Evolutionary conservation across 1,284 basidiomycete species (phyloP).

Genomic region (Melanopsichium pennsylvanicum): DNA sequence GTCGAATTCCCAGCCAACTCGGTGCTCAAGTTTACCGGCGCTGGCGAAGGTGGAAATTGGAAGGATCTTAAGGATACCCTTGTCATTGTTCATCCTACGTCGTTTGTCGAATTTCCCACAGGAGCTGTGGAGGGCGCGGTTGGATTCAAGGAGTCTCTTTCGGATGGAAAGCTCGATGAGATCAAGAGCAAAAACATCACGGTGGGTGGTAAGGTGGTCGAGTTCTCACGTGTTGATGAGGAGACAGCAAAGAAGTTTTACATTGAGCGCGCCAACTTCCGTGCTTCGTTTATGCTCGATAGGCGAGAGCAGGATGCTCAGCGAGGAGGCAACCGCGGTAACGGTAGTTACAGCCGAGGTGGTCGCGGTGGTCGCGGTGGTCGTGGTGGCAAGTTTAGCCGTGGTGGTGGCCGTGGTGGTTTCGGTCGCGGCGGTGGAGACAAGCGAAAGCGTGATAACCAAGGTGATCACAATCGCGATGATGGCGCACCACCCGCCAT

Average conservation of each 20-base stretch:
- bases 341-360: constrained; percentile 56
- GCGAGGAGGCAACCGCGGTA: constrained; percentile 71
- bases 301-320: constrained; percentile 51
- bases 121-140: constrained; percentile 67
- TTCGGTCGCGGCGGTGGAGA: constrained; percentile 48
- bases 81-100: constrained; percentile 53
- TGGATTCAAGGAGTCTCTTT: constrained; percentile 67
- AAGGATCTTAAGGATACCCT: constrained; percentile 69
- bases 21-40: constrained; percentile 74
- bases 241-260: constrained; percentile 78
- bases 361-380: constrained; percentile 66
- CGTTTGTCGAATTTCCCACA: constrained; percentile 53
- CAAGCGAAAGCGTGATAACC: constrained; percentile 52
- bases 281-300: constrained; percentile 68
- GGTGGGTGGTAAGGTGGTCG: constrained; percentile 66
- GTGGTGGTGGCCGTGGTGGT: constrained; percentile 60
- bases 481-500: constrained; percentile 37
- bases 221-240: constrained; percentile 68
- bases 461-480: constrained; percentile 12
- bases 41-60: constrained; percentile 67
- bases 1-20: constrained; percentile 75
- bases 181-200: constrained; percentile 67
- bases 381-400: constrained; percentile 63
- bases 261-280: constrained; percentile 74
- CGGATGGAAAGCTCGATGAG: constrained; percentile 68